Conservation (phyloP, 2,329 filamentous ascomycete genomes). For the Colletotrichum brevisporum region DNA sequence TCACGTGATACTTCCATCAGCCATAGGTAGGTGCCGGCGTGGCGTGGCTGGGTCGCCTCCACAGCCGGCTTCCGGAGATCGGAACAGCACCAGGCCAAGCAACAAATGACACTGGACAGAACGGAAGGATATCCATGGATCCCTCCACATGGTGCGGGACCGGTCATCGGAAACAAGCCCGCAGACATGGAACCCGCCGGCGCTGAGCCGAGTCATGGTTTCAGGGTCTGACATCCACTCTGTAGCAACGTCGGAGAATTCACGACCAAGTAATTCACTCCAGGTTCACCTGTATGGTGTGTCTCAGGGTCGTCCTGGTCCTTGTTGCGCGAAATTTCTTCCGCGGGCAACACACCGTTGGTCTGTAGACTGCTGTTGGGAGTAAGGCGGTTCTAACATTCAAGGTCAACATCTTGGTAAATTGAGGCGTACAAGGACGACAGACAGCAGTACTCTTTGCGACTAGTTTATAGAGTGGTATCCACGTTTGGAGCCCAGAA, state of each 20-base stretch:
- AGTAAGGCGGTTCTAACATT: too few relatives aligned
- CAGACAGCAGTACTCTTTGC: background rate
- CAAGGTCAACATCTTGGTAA: too few relatives aligned
- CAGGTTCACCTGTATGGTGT: too few relatives aligned
- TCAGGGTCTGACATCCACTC: conserved; percentile 8
- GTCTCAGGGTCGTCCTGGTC: too few relatives aligned
- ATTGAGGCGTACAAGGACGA: too few relatives aligned
- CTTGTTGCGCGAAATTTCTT: too few relatives aligned
- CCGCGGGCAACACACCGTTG: too few relatives aligned
- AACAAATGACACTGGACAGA: background rate
- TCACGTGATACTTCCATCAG: background rate
- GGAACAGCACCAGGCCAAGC: background rate
- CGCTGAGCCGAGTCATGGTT: conserved; percentile 1
- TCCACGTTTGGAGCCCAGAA: conserved; percentile 26
- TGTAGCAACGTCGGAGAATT: background rate
- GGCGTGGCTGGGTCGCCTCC: too few relatives aligned
- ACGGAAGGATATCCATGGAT: background rate
- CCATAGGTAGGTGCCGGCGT: background rate
- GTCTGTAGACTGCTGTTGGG: too few relatives aligned
- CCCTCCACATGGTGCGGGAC: conserved; percentile 3
- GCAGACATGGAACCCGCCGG: conserved; percentile 10
- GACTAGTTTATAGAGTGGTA: conserved; percentile 13
- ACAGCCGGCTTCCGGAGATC: too few relatives aligned
- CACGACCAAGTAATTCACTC: too few relatives aligned
- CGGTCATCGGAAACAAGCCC: background rate